Percentiles rank a stretch among this genome's conserved stretches.
Conservation (phyloP, 1,139 yeast genomes). For the Petasospora fabianii region DNA sequence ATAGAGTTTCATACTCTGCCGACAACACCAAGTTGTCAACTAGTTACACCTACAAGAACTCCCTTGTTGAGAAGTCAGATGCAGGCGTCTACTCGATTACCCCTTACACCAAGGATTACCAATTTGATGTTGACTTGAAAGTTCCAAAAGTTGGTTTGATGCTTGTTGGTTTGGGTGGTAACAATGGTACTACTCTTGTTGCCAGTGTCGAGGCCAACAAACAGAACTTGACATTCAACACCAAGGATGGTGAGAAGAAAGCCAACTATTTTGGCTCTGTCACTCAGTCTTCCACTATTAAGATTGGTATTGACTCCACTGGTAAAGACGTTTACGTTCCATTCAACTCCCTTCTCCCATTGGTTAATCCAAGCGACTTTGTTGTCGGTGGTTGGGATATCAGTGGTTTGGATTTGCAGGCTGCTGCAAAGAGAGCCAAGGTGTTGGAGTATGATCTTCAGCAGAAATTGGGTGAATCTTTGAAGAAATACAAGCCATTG, state of each 20-base stretch:
- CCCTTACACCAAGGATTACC: constrained; percentile 70
- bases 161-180: constrained; percentile 95
- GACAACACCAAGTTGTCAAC: constrained; percentile 61
- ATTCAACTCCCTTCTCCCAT: constrained; percentile 82
- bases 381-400: constrained; percentile 96
- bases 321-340: constrained; percentile 94
- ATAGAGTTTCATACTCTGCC: constrained; percentile 58
- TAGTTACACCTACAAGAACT: constrained; percentile 68
- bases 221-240: constrained; percentile 71
- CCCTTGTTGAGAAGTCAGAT: constrained; percentile 47
- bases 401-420: constrained; percentile 61
- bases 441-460: constrained; percentile 87
- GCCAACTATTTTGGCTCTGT: constrained; percentile 96
- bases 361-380: constrained; percentile 86
- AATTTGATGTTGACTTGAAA: constrained; percentile 79
- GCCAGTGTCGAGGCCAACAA: constrained; percentile 87
- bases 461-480: constrained; percentile 63
- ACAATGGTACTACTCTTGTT: constrained; percentile 89
- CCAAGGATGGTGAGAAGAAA: constrained; percentile 73
- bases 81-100: constrained; percentile 63
- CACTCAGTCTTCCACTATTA: constrained; percentile 87
- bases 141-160: constrained; percentile 86
- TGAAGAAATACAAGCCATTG: constrained; percentile 66
- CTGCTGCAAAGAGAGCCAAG: constrained; percentile 81
- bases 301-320: constrained; percentile 75